Conservation (phyloP, 148 eudicot genomes). For the Arctostaphylos glauca region DNA sequence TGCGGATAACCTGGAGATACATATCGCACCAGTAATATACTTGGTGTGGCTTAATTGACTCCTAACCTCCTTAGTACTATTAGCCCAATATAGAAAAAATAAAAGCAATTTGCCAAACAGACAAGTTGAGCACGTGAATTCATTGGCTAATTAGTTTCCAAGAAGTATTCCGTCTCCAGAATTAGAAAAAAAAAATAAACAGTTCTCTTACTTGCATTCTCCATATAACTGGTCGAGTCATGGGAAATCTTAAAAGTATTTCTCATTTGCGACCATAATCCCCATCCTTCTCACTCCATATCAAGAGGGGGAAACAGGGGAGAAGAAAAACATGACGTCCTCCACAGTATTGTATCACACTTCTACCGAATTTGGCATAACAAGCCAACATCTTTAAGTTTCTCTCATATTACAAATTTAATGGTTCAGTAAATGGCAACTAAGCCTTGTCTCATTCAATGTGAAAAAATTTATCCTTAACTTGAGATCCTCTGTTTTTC, state of each 20-base stretch:
- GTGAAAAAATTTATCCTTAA: too few species aligned
- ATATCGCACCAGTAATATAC: neutral
- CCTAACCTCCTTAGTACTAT: too few species aligned
- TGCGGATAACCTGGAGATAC: neutral
- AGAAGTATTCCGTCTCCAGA: neutral
- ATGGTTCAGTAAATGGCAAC: neutral
- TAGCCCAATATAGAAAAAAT: too few species aligned
- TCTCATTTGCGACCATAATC: too few species aligned
- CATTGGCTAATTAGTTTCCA: neutral
- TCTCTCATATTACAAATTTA: neutral
- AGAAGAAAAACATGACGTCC: neutral
- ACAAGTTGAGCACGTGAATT: too few species aligned
- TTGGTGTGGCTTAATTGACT: neutral
- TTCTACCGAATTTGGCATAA: neutral
- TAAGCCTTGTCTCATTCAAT: neutral
- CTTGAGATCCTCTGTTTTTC: too few species aligned
- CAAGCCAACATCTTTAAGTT: neutral
- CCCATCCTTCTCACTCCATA: neutral
- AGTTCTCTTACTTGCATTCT: neutral
- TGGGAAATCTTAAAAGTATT: too few species aligned
- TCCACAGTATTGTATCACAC: too few species aligned
- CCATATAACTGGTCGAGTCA: neutral
- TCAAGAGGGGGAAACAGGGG: neutral
- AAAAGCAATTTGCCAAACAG: too few species aligned
- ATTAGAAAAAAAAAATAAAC: neutral